Evolutionary conservation across 139 green algal species (phyloP).

Genomic region (Trebouxia sp.): DNA sequence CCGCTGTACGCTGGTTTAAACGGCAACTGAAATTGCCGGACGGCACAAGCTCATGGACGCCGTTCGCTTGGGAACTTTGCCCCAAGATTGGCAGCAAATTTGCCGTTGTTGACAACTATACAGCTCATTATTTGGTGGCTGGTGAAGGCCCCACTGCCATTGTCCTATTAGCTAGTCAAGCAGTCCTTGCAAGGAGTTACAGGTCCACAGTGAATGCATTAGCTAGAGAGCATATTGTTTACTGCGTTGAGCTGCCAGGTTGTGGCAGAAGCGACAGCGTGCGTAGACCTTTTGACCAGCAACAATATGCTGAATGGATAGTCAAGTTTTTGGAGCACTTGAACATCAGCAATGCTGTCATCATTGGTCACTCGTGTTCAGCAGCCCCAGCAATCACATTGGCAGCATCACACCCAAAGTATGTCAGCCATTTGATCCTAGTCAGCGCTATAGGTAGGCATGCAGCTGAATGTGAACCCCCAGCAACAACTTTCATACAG

Average conservation of each 20-base stretch:
- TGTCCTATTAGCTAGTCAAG: not conserved
- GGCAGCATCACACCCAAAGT: not conserved
- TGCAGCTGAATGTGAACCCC: too few relatives aligned
- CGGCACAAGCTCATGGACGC: not conserved
- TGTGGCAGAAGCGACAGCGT: slow-evolving; percentile 18
- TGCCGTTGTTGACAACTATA: not conserved
- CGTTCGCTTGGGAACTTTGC: not conserved
- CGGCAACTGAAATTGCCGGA: not conserved
- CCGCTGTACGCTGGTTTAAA: too few relatives aligned
- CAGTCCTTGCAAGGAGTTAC: not conserved
- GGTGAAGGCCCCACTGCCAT: not conserved
- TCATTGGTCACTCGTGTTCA: slow-evolving; percentile 19
- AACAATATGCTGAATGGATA: slow-evolving; percentile 8
- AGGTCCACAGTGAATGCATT: not conserved
- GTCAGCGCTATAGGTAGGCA: not conserved
- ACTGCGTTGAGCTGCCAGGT: not conserved
- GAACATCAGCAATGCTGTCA: not conserved
- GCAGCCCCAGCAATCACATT: not conserved
- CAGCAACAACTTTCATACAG: too few relatives aligned
- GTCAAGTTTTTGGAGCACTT: not conserved
- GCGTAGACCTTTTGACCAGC: not conserved
- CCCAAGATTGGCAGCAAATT: not conserved
- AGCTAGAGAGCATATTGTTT: not conserved
- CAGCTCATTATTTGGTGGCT: not conserved
- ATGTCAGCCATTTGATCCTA: not conserved